Evolutionary conservation across 257 asterid species (phyloP), one percentile per base, ranked within the genome.

Genomic region (Parsonsia alboflavescens): DNA sequence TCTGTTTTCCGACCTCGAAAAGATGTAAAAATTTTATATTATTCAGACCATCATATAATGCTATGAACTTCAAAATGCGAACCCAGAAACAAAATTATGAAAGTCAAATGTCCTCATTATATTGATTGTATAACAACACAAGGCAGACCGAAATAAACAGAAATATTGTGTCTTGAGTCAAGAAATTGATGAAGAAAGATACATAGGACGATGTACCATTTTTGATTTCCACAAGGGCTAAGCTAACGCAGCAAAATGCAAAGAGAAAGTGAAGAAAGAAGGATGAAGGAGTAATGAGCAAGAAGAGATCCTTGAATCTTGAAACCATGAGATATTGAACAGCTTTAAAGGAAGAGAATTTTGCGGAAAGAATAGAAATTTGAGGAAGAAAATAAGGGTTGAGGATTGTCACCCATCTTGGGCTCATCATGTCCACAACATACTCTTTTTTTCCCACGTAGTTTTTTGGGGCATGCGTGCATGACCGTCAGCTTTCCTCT

Each of bases 351-450:
- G 57, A 64, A 41, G 74, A 77, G 76, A 77, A 45, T 63, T 63
- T 22, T 54, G 68, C 77, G 74, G 81, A 77, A 72, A 64, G 19
- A 30, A 28, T 75, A 77, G 81, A 54, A 77, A 41, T 72, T 52
- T 6, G 59, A 65, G 77, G 77, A 52, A 52, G 15, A 26, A 77
- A 77, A 72, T 72, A 72, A 72, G 68, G 76, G 77, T 65, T 42
- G 72, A 53, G 73, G 72, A 52, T 64, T 72, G 30, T 71, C 66
- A 46, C 24, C 16, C 58, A 5, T 59, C 53, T 52, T 71, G 19
- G 71, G 75, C 65, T 76, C 54, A 75, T 78, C 82, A 57, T 80
- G 77, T 68, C 76, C 83, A 71, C 77, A 73, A 85, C 87, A 74
- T 80, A 73, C 76, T 74, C 59, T 74, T 59, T 70, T 24, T 50